Evolutionary conservation across 140 eudicot genomes (phyloP).

Genomic region (Erigeron philadelphicus): DNA sequence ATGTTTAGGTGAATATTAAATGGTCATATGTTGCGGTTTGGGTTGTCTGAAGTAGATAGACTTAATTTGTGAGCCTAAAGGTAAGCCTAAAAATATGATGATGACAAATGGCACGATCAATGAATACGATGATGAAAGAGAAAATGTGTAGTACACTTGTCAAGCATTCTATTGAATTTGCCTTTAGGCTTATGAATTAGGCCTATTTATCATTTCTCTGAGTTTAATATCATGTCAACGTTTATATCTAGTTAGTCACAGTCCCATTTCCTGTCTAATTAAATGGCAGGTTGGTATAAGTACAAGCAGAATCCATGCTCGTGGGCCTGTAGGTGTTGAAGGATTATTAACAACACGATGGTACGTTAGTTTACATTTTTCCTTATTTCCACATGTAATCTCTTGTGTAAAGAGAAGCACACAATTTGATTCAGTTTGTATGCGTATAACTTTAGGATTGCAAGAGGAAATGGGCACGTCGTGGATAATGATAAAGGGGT

Average conservation of each 20-base stretch:
- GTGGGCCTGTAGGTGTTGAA: constrained; percentile 99
- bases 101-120: no score
- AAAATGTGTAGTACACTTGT: no score
- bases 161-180: no score
- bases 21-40: neutral
- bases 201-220: neutral
- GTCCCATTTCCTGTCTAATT: constrained; percentile 11
- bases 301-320: constrained; percentile 97
- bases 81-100: no score
- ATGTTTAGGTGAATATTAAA: neutral
- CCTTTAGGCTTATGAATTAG: no score
- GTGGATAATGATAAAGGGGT: constrained; percentile 80
- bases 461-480: constrained; percentile 81
- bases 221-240: neutral
- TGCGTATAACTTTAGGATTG: constrained; percentile 50
- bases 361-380: constrained; percentile 32
- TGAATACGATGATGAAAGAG: no score
- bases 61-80: no score
- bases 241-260: neutral
- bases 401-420: neutral
- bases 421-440: neutral
- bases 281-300: constrained; percentile 85
- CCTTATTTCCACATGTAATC: no score
- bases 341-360: constrained; percentile 94
- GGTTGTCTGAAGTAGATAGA: no score